Evolutionary conservation across 768 basidiomycete species (phyloP), one percentile per base, ranked within the genome.

Genomic region (Glaciozyma martinii): DNA sequence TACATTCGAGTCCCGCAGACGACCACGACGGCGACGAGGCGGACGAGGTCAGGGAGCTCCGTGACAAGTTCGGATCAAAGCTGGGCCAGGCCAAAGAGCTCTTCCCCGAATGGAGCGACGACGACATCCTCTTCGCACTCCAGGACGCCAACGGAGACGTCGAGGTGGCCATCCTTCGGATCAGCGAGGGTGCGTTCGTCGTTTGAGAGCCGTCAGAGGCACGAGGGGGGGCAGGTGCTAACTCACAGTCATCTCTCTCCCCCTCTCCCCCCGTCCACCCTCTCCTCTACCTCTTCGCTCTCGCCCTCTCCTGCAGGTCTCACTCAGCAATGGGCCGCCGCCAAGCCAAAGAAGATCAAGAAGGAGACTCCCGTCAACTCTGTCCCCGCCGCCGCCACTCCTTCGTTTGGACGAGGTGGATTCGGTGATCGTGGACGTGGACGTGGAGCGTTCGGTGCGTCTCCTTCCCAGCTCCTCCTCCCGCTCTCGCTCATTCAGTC

Each of bases 281-380:
- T 29, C 27, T 44, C 12, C 32, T 49, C 19, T 8, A 7, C 8
- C 50, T 9, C 44, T 1, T 15, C 15, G 9, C 10, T 29, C 56
- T 7, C 7, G n/a, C 8, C 13, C 10, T 3, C 19, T 1, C 8
- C 23, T 33, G 15, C 65, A 72, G 68, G 71, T 43, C 68, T 65
- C 30, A 62, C 68, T 21, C 42, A 65, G 43, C 71, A 72, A 58
- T 72, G 68, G 68, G 68, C 63, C 4, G 50, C 63, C 1, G 71
- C 66, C 61, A 72, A 70, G 64, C 61, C 61, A 13, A 70, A 70
- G 61, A 72, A 72, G 68, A 61, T 62, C 25, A 70, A 72, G 69
- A 70, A 70, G 68, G 60, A 46, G 32, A n/a, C 33, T 16, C 37
- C 55, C n/a, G 29, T 33, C 13, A 13, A 25, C 37, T 40, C 57